Percentiles rank a stretch among this genome's conserved stretches.
These are phyloP conservation scores for Acer negundo DNA, from an alignment of 345 rosid species.

Conservation along the genomic window DNA sequence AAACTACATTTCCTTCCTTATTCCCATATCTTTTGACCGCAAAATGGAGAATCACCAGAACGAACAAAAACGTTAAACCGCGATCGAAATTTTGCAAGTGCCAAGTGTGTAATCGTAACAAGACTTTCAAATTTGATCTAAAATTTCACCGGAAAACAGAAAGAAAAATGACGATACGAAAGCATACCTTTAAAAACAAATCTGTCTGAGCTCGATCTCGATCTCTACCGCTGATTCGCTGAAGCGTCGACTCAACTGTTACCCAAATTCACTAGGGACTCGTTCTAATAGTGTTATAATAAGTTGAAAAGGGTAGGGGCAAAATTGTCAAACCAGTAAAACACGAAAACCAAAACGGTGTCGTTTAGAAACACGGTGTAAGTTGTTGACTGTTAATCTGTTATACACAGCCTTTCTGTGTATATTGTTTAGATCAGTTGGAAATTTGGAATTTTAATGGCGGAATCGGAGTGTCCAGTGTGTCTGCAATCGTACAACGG, in stretches of 20 bases:
- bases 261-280: not conserved
- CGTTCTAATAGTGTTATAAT: not conserved
- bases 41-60: not conserved
- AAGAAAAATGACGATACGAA: not conserved
- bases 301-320: not conserved
- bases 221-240: not conserved
- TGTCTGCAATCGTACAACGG: slow-evolving; percentile 74
- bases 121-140: not conserved
- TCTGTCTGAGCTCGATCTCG: slow-evolving; percentile 2
- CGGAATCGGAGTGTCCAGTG: slow-evolving; percentile 95
- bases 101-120: not conserved
- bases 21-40: no score
- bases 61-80: not conserved
- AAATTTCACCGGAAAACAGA: not conserved
- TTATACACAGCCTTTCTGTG: not conserved
- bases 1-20: not conserved
- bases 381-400: no score
- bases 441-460: slow-evolving; percentile 38
- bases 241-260: not conserved
- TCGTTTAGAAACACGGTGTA: not conserved
- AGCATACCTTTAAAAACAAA: slow-evolving; percentile 10
- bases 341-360: not conserved
- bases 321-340: not conserved
- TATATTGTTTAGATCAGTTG: not conserved
- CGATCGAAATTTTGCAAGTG: not conserved